These are phyloP conservation scores for Effrenium voratum DNA, from an alignment of 73 alveolate genomes.

Conservation along the genomic window DNA sequence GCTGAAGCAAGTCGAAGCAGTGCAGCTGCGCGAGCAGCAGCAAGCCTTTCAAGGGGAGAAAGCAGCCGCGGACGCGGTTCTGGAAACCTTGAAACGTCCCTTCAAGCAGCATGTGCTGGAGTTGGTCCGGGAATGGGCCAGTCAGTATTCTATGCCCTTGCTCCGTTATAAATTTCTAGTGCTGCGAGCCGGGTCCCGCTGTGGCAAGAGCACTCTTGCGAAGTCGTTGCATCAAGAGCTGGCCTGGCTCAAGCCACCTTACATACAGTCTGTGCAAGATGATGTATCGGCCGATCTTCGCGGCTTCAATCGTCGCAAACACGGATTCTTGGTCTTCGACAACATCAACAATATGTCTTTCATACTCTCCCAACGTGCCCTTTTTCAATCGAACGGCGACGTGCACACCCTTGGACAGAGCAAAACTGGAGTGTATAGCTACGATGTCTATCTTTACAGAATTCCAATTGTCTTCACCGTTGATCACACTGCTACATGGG, in stretches of 20 bases:
- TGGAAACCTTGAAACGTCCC: neutral
- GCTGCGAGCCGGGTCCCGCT: neutral
- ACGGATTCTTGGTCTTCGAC: neutral
- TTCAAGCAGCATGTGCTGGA: neutral
- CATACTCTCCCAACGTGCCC: neutral
- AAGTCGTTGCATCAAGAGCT: neutral
- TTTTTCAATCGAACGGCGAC: neutral
- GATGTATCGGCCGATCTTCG: neutral
- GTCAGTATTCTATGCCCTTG: neutral
- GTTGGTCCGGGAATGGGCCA: neutral
- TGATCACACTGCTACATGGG: neutral
- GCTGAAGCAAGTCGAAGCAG: neutral
- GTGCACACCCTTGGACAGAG: neutral
- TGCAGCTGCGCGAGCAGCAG: neutral
- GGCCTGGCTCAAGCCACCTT: neutral
- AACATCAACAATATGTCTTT: neutral
- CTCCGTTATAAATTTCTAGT: neutral
- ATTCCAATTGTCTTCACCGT: neutral
- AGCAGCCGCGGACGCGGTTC: neutral
- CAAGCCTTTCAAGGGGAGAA: neutral
- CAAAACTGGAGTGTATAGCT: neutral
- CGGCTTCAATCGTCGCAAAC: neutral
- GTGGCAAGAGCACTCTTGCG: neutral
- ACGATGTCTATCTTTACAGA: neutral
- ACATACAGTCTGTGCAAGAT: neutral